Evolutionary conservation across 371 early-diverging fungal genomes (phyloP).

Genomic region (Lichtheimia hyalospora): DNA sequence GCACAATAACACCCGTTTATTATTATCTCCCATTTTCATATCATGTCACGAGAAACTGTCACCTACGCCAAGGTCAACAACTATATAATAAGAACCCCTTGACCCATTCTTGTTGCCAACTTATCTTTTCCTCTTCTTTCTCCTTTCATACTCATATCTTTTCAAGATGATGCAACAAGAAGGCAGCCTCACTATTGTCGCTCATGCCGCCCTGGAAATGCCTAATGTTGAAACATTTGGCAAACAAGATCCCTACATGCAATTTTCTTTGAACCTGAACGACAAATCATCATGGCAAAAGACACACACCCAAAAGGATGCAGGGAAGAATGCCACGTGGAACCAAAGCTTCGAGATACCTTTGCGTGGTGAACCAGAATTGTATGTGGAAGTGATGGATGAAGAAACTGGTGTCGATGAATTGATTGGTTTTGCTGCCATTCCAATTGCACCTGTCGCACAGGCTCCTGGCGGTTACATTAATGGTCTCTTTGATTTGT

Average conservation of each 20-base stretch:
- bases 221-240: slow-evolving; percentile 45
- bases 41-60: too few relatives aligned
- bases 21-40: too few relatives aligned
- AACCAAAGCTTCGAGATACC: slow-evolving; percentile 55
- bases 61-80: too few relatives aligned
- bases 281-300: slow-evolving; percentile 51
- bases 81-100: too few relatives aligned
- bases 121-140: neutral
- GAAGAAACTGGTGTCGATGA: slow-evolving; percentile 48
- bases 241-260: slow-evolving; percentile 63
- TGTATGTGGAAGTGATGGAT: slow-evolving; percentile 59
- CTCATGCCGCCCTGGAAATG: slow-evolving; percentile 43
- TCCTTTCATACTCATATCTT: neutral
- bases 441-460: slow-evolving; percentile 57
- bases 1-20: too few relatives aligned
- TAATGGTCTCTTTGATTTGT: slow-evolving; percentile 52
- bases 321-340: slow-evolving; percentile 55
- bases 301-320: slow-evolving; percentile 57
- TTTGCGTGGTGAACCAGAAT: slow-evolving; percentile 48
- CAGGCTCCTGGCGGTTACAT: slow-evolving; percentile 49
- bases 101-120: neutral
- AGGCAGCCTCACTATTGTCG: slow-evolving; percentile 17
- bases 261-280: slow-evolving; percentile 45
- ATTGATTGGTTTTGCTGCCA: slow-evolving; percentile 62
- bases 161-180: slow-evolving; percentile 8